Conservation (phyloP, 1,139 yeast species). For the Geotrichum histeridarum region DNA sequence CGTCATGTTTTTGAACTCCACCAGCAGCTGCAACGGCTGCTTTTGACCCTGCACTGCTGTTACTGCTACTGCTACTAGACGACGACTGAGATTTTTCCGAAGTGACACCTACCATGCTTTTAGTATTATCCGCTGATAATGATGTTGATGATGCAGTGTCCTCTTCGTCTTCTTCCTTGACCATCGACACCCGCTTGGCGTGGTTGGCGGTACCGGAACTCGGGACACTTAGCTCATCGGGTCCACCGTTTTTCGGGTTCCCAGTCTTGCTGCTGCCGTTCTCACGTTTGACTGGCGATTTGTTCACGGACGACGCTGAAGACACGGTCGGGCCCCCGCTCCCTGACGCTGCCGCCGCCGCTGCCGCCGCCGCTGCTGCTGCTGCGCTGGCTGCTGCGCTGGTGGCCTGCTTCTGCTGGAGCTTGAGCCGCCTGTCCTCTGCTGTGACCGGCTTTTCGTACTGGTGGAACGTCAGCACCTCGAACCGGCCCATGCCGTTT, state of each 20-base stretch:
- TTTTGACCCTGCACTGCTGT: too few species aligned
- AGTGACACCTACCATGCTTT: too few species aligned
- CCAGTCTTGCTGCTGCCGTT: too few species aligned
- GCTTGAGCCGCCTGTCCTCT: constrained; percentile 12
- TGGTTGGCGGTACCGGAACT: not conserved
- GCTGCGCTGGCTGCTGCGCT: not conserved
- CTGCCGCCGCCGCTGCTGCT: not conserved
- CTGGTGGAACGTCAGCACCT: constrained; percentile 20
- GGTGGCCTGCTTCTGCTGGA: constrained; percentile 9
- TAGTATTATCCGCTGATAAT: too few species aligned
- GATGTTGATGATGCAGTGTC: not conserved
- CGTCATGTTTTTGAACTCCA: too few species aligned
- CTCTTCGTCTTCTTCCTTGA: constrained; percentile 18
- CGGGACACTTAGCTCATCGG: too few species aligned
- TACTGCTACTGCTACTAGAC: too few species aligned
- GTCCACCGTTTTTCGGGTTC: too few species aligned
- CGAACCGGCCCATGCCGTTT: constrained; percentile 19
- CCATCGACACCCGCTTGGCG: constrained; percentile 15
- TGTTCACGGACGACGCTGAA: not conserved
- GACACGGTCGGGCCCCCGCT: not conserved
- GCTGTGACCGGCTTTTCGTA: constrained; percentile 18
- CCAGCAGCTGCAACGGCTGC: too few species aligned
- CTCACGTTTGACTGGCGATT: too few species aligned
- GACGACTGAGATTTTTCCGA: too few species aligned
- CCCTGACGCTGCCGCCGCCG: not conserved